phyloP scores from a whole-genome alignment of 2,329 filamentous ascomycete species.

The Zasmidium angulare region DNA sequence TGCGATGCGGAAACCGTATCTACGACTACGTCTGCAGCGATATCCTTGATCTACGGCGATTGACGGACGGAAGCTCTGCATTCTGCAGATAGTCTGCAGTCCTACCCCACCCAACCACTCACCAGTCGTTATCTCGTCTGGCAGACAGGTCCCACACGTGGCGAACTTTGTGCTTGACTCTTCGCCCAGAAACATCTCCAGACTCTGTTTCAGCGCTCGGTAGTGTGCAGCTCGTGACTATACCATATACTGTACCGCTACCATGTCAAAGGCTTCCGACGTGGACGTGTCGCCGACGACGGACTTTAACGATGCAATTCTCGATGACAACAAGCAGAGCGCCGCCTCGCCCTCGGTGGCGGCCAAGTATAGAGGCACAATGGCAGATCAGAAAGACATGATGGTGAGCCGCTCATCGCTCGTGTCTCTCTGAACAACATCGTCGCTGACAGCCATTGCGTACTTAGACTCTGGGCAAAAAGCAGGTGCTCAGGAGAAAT shows the following conservation, averaged over 20 bases:
- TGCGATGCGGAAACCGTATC: neutral
- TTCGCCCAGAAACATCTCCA: neutral
- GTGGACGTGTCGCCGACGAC: slow-evolving; percentile 4
- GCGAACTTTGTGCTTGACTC: neutral
- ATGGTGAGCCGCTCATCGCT: neutral
- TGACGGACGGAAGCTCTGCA: neutral
- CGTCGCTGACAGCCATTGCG: neutral
- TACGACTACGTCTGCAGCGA: neutral
- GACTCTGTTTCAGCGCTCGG: neutral
- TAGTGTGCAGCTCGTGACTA: no score
- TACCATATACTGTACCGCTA: neutral
- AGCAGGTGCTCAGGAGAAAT: neutral
- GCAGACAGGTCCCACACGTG: neutral
- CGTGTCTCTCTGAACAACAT: neutral
- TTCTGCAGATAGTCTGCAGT: neutral
- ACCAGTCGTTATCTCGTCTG: neutral
- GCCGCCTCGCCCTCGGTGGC: neutral
- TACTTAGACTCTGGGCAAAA: neutral
- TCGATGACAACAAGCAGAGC: slow-evolving; percentile 12
- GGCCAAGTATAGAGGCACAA: neutral
- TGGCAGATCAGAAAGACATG: slow-evolving; percentile 4
- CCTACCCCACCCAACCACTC: neutral
- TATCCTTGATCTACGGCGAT: neutral
- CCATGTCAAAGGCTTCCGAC: slow-evolving; percentile 3
- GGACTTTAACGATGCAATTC: slow-evolving; percentile 7